These are phyloP conservation scores for Irpex rosettiformis DNA, from an alignment of 1,284 basidiomycete genomes.

Conservation along the genomic window DNA sequence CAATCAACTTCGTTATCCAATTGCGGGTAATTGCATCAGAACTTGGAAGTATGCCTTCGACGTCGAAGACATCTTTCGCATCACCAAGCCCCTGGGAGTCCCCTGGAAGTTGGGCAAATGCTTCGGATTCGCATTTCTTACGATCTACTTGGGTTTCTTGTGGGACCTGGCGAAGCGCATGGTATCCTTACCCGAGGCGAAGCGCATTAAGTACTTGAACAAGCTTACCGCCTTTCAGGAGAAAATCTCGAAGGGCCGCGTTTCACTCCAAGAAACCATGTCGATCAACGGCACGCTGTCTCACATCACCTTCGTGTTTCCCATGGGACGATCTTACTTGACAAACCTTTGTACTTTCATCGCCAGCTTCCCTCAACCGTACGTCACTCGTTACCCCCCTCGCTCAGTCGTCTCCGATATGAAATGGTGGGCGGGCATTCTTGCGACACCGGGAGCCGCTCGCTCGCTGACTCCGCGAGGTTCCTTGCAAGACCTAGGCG, in stretches of 20 bases:
- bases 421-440: constrained; percentile 29
- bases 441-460: constrained; percentile 9
- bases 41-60: background rate
- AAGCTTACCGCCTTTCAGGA: background rate
- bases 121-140: background rate
- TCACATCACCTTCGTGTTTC: constrained; percentile 29
- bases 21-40: background rate
- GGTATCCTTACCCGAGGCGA: constrained; percentile 5
- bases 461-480: constrained; percentile 18
- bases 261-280: constrained; percentile 19
- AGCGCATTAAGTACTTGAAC: constrained; percentile 5
- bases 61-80: background rate
- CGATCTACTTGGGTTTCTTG: constrained; percentile 16
- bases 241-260: constrained; percentile 20
- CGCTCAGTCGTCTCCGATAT: constrained; percentile 24
- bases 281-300: too few relatives aligned
- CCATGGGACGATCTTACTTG: background rate
- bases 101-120: background rate
- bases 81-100: background rate
- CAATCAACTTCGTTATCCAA: background rate
- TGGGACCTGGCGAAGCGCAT: constrained; percentile 13
- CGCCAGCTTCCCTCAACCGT: constrained; percentile 16
- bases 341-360: background rate
- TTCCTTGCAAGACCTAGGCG: constrained; percentile 16
- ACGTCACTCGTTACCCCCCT: constrained; percentile 13